Evolutionary conservation across 2,329 filamentous ascomycete species (phyloP).

Genomic region (Phialophora verrucosa): DNA sequence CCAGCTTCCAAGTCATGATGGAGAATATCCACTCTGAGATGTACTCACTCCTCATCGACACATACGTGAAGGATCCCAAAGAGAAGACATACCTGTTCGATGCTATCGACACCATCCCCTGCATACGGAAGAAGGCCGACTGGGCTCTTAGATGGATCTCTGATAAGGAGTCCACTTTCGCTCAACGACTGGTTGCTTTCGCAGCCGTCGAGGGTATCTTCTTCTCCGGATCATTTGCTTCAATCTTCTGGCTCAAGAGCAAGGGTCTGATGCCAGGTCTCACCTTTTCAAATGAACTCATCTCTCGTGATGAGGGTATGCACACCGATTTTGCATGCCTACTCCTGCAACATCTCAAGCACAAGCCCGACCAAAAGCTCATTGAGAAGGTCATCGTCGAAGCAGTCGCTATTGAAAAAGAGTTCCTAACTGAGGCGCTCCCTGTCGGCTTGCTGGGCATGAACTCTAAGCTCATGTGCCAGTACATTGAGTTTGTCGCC

Average conservation of each 20-base stretch:
- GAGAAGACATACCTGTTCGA: slow-evolving; percentile 96
- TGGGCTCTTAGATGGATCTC: slow-evolving; percentile 96
- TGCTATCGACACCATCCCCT: slow-evolving; percentile 97
- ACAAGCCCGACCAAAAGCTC: slow-evolving; percentile 81
- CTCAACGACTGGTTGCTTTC: slow-evolving; percentile 93
- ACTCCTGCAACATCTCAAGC: slow-evolving; percentile 94
- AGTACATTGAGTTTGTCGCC: slow-evolving; percentile 99
- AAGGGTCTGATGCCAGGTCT: slow-evolving; percentile 97
- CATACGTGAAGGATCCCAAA: slow-evolving; percentile 97
- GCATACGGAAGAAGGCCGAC: slow-evolving; percentile 97
- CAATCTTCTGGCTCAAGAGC: slow-evolving; percentile 99
- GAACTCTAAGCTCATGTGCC: slow-evolving; percentile 97
- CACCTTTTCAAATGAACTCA: slow-evolving; percentile 99
- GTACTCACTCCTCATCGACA: slow-evolving; percentile 98
- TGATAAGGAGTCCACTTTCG: slow-evolving; percentile 92
- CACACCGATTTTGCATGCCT: slow-evolving; percentile 99
- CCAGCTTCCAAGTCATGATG: slow-evolving; percentile 92
- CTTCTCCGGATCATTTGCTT: slow-evolving; percentile 97
- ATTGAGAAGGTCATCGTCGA: slow-evolving; percentile 91
- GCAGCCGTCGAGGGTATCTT: slow-evolving; percentile 99
- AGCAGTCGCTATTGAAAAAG: slow-evolving; percentile 92
- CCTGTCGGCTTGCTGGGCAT: slow-evolving; percentile 93
- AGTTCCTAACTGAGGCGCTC: slow-evolving; percentile 95
- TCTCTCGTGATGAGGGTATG: slow-evolving; percentile 98
- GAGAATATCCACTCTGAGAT: slow-evolving; percentile 98